Conservation (phyloP, 345 rosid species). For the Lumnitzera littorea region DNA sequence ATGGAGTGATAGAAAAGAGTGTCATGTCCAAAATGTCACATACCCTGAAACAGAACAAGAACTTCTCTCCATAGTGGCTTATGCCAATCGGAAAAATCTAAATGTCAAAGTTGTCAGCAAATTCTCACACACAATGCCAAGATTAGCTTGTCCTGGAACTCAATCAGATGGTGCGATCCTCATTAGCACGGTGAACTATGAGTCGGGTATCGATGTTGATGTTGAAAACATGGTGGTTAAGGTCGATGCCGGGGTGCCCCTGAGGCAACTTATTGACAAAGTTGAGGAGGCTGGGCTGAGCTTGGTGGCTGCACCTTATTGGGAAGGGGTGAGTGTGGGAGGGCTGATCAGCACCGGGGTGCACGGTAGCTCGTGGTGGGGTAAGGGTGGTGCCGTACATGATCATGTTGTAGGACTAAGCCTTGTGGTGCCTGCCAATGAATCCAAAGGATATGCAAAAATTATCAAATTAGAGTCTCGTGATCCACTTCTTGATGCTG, state of each 20-base stretch:
- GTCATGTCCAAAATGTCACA: slow-evolving; percentile 32
- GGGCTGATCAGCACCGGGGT: slow-evolving; percentile 79
- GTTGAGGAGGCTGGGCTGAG: slow-evolving; percentile 66
- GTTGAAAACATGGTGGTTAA: slow-evolving; percentile 38
- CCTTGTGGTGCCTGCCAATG: slow-evolving; percentile 50
- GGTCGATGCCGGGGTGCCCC: slow-evolving; percentile 59
- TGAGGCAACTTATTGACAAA: slow-evolving; percentile 52
- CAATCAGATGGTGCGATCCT: slow-evolving; percentile 28
- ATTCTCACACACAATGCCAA: slow-evolving; percentile 77
- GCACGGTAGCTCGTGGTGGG: slow-evolving; percentile 94
- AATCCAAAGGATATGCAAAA: slow-evolving; percentile 60
- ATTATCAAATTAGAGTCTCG: slow-evolving; percentile 35
- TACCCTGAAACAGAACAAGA: slow-evolving; percentile 73
- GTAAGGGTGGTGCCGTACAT: slow-evolving; percentile 82
- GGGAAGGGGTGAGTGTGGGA: slow-evolving; percentile 89
- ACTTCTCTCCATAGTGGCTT: slow-evolving; percentile 49
- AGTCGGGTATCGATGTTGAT: slow-evolving; percentile 46
- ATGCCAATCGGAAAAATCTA: slow-evolving; percentile 40
- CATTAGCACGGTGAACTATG: slow-evolving; percentile 49
- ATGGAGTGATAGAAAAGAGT: slow-evolving; percentile 66
- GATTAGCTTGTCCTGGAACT: slow-evolving; percentile 62
- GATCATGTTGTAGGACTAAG: slow-evolving; percentile 71
- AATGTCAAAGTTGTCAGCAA: slow-evolving; percentile 63
- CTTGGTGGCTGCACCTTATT: slow-evolving; percentile 68
- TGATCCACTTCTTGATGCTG: slow-evolving; percentile 62